A percentile compares a stretch with the other conserved stretches of the same genome.
These are phyloP conservation scores for Ascochyta clinopodiicola DNA, from an alignment of 2,329 filamentous ascomycete species.

Conservation along the genomic window DNA sequence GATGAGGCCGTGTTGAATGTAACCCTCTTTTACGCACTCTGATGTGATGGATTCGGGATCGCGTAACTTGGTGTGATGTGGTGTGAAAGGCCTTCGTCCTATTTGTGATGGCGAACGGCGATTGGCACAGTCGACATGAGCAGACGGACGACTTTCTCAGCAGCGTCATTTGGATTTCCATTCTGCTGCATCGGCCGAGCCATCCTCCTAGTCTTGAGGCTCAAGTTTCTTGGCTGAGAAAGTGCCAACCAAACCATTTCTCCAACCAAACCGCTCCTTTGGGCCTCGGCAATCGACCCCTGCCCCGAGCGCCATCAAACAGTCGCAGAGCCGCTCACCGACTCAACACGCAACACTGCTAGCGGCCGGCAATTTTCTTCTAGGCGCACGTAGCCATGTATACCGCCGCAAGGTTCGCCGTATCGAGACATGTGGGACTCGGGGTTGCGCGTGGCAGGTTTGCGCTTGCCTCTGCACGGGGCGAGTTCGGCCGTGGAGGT, in stretches of 20 bases:
- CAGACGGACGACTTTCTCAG: constrained; percentile 2
- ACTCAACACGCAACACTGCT: constrained; percentile 21
- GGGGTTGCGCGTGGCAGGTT: constrained; percentile 13
- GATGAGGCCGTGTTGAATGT: constrained; percentile 10
- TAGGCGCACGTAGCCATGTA: constrained; percentile 26
- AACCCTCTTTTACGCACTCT: neutral
- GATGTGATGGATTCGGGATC: neutral
- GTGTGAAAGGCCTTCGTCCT: neutral
- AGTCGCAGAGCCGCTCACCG: constrained; percentile 25
- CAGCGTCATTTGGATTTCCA: neutral
- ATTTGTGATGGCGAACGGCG: neutral
- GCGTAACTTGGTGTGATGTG: neutral
- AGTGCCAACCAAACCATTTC: constrained; percentile 1
- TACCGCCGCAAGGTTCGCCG: constrained; percentile 33
- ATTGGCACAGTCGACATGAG: neutral
- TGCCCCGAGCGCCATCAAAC: constrained; percentile 21
- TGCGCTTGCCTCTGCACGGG: constrained; percentile 22
- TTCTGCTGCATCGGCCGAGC: constrained; percentile 3
- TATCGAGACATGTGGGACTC: constrained; percentile 38
- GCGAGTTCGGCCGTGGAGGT: constrained; percentile 31
- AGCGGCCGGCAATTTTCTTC: constrained; percentile 21
- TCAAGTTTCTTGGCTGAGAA: constrained; percentile 13
- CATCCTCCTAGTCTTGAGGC: constrained; percentile 7
- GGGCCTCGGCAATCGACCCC: constrained; percentile 23
- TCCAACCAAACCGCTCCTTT: constrained; percentile 14